A percentile compares a stretch with the other conserved stretches of the same genome.
These are phyloP conservation scores for Wickerhamomyces hampshirensis DNA, from an alignment of 805 yeast species.

Conservation along the genomic window DNA sequence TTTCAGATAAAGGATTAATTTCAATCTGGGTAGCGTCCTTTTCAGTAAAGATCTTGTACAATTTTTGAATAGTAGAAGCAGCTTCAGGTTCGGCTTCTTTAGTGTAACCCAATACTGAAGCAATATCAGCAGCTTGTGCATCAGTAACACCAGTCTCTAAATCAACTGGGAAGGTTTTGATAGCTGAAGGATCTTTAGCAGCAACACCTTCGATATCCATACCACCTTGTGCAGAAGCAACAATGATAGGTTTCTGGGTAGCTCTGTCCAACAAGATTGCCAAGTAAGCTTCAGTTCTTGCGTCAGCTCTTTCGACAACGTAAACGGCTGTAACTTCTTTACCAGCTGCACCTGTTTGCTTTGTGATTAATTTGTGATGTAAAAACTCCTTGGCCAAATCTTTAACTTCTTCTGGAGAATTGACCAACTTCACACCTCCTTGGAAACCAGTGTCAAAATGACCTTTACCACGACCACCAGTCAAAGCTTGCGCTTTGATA, in stretches of 20 bases:
- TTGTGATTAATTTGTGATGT: slow-evolving; percentile 89
- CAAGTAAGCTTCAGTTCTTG: slow-evolving; percentile 90
- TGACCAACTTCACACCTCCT: slow-evolving; percentile 93
- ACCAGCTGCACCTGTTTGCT: slow-evolving; percentile 97
- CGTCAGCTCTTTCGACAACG: slow-evolving; percentile 91
- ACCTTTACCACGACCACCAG: slow-evolving; percentile 99
- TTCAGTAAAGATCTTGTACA: slow-evolving; percentile 85
- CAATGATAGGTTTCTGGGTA: slow-evolving; percentile 84
- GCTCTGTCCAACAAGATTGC: slow-evolving; percentile 94
- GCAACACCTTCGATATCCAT: slow-evolving; percentile 99
- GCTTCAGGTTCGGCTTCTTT: slow-evolving; percentile 76
- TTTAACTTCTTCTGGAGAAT: slow-evolving; percentile 80
- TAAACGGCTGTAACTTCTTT: slow-evolving; percentile 95
- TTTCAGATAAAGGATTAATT: slow-evolving; percentile 96
- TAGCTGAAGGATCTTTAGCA: slow-evolving; percentile 81
- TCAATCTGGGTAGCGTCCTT: slow-evolving; percentile 97
- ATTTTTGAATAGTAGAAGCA: slow-evolving; percentile 77
- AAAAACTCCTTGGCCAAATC: slow-evolving; percentile 87
- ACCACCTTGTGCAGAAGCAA: slow-evolving; percentile 98
- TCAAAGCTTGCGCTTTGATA: slow-evolving; percentile 95
- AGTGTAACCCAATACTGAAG: slow-evolving; percentile 78
- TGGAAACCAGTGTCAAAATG: slow-evolving; percentile 92
- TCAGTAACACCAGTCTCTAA: slow-evolving; percentile 77
- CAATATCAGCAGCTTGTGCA: slow-evolving; percentile 68
- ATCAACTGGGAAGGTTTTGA: slow-evolving; percentile 80